Base-by-base conservation (phyloP, 1,284 basidiomycete species). In the Ceratorhiza oryzae-sativae region DNA sequence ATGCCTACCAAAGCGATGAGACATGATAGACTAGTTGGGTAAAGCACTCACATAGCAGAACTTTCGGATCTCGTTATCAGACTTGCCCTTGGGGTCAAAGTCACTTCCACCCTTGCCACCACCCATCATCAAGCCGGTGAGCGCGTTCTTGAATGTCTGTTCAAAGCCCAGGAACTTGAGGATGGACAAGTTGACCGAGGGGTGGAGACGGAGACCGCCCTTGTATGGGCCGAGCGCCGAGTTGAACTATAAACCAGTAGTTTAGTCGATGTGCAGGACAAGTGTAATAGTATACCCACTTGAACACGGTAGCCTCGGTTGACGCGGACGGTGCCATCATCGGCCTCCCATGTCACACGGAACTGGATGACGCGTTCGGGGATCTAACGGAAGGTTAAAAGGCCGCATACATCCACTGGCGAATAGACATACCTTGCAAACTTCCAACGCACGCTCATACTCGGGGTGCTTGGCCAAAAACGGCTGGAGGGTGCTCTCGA, bases 131-230 rank as follows among this genome's bases (percentile, higher is more conserved):
- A 92, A 83, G 59, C 90, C 90, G 32, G 91, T 92, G 36, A 93
- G 84, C 45, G 91, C 91, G 81, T 93, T 93, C 83, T 93, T 93
- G 87, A 93, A 92, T 77, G 88, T 90, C 80, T 88, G 87, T 82
- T 93, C 91, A 80, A 92, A 91, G 70, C 90, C 91, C 76, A 93
- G 86, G 88, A 93, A 93, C 81, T 93, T 93, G 81, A 93, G 86
- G 81, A 93, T 91, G 76, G 89, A 91, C 49, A 93, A 86, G 84
- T 92, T 93, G 81, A 93, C 91, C 71, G 88, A 87, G 74, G 90
- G 90, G 84, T 92, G 91, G 73, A 93, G 86, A 76, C 91, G 88
- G 76, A 92, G 87, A 80, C 90, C 90, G 76, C 91, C 91, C 82
- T 92, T 93, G 87, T 92, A 93, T 48, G 91, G 91, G 72, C 91